Base-by-base conservation (phyloP, 495 filamentous ascomycete species). In the Hypoxylon rickii region DNA sequence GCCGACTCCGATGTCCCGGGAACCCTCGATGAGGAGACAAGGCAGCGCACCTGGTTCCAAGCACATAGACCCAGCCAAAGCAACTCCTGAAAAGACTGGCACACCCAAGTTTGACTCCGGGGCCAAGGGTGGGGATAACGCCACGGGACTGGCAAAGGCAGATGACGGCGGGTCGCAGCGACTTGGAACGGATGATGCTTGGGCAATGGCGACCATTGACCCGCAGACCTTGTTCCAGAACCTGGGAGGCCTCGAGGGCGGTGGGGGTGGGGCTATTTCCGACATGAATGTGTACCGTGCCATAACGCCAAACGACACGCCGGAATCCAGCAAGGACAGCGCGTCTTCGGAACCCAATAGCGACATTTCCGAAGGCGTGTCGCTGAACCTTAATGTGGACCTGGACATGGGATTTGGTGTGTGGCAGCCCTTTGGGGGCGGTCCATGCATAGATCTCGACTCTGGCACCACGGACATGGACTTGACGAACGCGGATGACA, bases 311-410 rank as follows among this genome's bases (percentile, higher is more conserved):
- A 80, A 83, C 24, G 79, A 82, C 53, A 83, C 80, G 7, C 80
- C 80, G 5, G 80, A 82, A 43, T 83, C 80, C 7, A 76, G 73
- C 64, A 80, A 81, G 58, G 77, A 82, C 44, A 73, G 74, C 55
- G 73, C 73, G 3, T 58, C 66, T 34, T 81, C 79, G 19, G 80
- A 83, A 46, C 75, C 76, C 17, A 82, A 75, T 40, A 81, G 78
- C 59, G 80, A 83, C 44, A 72, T 82, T 19, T 74, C 76, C 10
- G 79, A 82, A 40, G 69, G 67, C 1, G 72, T 75, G 4, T 49
- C 63, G 10, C 59, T 68, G 2, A 68, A 61, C 12, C 52, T 76
- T n/a, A 69, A 58, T 19, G 33, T 76, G 8, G 59, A 58, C 19
- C 34, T 76, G 7, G 59, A 72, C 17, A 67, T 79, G 44, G 76